Conservation (phyloP, 768 basidiomycete genomes). For the Amanita exitialis region DNA sequence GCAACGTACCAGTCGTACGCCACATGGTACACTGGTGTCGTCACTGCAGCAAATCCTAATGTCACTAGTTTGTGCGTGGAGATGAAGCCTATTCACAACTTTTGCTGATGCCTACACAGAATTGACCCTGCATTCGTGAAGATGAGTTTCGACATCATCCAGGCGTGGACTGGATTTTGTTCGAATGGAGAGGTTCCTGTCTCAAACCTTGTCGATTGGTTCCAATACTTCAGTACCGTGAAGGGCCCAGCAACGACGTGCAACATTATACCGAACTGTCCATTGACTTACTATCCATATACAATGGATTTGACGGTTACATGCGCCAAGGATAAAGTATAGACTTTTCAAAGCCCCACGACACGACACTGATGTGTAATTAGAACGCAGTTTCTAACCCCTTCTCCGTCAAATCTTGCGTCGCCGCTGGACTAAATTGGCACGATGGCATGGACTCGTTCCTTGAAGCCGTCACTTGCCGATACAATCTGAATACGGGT, state of each 20-base stretch:
- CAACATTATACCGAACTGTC: slow-evolving; percentile 1
- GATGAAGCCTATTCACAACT: not conserved
- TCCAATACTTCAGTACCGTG: slow-evolving; percentile 9
- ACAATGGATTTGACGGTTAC: slow-evolving; percentile 5
- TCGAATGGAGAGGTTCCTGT: slow-evolving; percentile 5
- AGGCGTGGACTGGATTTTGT: slow-evolving; percentile 10
- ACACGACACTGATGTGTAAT: not conserved
- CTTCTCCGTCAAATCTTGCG: slow-evolving; percentile 7
- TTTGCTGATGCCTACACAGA: not conserved
- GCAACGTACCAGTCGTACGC: slow-evolving; percentile 4
- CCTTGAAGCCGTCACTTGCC: slow-evolving; percentile 8
- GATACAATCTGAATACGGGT: slow-evolving; percentile 7
- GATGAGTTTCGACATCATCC: slow-evolving; percentile 9
- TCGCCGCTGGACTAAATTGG: slow-evolving; percentile 9
- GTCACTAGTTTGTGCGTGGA: slow-evolving; percentile 3
- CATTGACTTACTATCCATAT: slow-evolving; percentile 7
- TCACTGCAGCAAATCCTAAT: slow-evolving; percentile 3
- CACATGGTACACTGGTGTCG: slow-evolving; percentile 5
- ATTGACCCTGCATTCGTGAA: slow-evolving; percentile 8
- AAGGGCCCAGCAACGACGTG: slow-evolving; percentile 7
- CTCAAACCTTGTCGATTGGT: slow-evolving; percentile 9
- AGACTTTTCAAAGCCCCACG: not conserved
- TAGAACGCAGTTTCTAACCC: slow-evolving; percentile 8
- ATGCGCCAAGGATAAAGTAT: slow-evolving; percentile 7
- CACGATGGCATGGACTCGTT: slow-evolving; percentile 8